These are phyloP conservation scores for Xylariales sp. DNA, from an alignment of 2,329 filamentous ascomycete species.

Conservation along the genomic window DNA sequence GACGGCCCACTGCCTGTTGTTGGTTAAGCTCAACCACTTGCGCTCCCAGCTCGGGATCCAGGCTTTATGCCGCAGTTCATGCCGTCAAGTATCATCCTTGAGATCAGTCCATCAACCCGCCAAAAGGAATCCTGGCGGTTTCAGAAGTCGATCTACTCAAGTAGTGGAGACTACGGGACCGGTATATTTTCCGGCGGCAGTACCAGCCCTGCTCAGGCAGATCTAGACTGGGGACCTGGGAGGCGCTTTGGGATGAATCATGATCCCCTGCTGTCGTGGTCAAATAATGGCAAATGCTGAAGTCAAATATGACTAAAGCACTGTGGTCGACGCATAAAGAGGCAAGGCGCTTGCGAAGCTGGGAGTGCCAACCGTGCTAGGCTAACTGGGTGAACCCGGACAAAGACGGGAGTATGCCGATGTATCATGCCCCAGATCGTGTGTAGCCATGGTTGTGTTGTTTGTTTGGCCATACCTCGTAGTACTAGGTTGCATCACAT, in stretches of 20 bases:
- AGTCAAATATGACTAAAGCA: neutral
- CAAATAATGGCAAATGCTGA: neutral
- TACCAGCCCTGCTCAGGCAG: neutral
- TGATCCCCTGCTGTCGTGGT: neutral
- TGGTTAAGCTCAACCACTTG: too few relatives aligned
- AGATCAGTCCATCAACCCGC: neutral
- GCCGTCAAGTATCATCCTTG: neutral
- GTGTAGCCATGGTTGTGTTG: too few relatives aligned
- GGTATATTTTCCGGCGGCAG: conserved; percentile 7
- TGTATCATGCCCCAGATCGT: too few relatives aligned
- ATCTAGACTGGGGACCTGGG: neutral
- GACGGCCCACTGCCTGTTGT: too few relatives aligned
- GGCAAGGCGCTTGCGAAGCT: neutral
- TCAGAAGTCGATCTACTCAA: conserved; percentile 7
- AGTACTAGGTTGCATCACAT: neutral
- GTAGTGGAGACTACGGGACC: neutral
- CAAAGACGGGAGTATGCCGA: too few relatives aligned
- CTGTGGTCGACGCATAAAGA: neutral
- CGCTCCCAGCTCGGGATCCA: too few relatives aligned
- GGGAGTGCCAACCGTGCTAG: too few relatives aligned
- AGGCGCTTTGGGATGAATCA: conserved; percentile 7
- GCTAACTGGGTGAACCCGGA: too few relatives aligned
- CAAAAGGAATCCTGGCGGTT: conserved; percentile 5
- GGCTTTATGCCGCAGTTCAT: too few relatives aligned
- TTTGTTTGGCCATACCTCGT: neutral